Conservation (phyloP, 805 yeast species). For the Sugiyamaella marilandica region DNA sequence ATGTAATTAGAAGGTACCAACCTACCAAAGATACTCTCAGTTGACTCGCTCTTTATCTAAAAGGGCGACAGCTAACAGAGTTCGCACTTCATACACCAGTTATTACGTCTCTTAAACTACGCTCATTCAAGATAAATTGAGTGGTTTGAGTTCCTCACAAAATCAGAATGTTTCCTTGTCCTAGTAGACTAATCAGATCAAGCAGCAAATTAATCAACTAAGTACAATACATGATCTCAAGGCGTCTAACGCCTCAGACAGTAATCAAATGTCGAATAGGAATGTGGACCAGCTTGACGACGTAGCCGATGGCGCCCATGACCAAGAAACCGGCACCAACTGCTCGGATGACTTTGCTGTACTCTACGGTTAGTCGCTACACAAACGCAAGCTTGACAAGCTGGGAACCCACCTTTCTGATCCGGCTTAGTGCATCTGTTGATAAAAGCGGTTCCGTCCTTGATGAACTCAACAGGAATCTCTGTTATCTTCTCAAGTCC, state of each 20-base stretch:
- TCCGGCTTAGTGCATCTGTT: conserved; percentile 92
- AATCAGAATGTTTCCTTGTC: too few relatives aligned
- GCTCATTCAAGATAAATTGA: too few relatives aligned
- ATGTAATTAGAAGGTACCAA: too few relatives aligned
- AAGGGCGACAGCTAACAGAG: too few relatives aligned
- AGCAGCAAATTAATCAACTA: background rate
- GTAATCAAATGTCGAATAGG: conserved; percentile 90
- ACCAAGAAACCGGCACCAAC: conserved; percentile 95
- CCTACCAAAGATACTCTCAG: too few relatives aligned
- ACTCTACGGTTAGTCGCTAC: conserved; percentile 45
- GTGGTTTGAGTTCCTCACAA: too few relatives aligned
- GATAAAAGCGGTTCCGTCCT: conserved; percentile 85
- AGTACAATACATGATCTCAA: background rate
- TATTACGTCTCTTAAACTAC: too few relatives aligned
- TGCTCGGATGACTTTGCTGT: conserved; percentile 82
- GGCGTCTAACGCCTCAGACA: conserved; percentile 40
- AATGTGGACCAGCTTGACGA: conserved; percentile 88
- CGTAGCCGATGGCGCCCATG: conserved; percentile 97
- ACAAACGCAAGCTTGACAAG: background rate
- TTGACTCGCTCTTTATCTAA: too few relatives aligned
- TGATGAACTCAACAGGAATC: conserved; percentile 84
- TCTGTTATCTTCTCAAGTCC: conserved; percentile 34
- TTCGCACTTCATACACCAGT: too few relatives aligned
- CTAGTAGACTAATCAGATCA: too few relatives aligned
- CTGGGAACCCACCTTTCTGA: conserved; percentile 52